These are phyloP conservation scores for Linnemannia zychae DNA, from an alignment of 192 early-diverging fungal genomes.

Conservation along the genomic window DNA sequence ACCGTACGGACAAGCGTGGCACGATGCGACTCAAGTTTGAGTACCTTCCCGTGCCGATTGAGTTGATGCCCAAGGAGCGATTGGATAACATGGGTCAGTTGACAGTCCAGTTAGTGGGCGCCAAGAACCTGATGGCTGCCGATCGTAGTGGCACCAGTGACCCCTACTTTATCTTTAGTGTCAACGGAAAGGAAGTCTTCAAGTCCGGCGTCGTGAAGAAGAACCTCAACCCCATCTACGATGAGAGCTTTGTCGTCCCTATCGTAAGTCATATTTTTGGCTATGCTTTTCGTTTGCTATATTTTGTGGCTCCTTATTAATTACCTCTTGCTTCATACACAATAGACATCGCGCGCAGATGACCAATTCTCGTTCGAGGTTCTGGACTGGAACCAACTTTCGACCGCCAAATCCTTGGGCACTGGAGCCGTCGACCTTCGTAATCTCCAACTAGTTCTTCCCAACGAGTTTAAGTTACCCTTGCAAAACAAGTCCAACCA, in stretches of 20 bases:
- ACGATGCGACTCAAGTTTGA: slow-evolving; percentile 59
- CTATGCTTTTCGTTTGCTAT: background rate
- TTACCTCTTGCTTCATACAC: background rate
- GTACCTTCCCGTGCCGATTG: slow-evolving; percentile 60
- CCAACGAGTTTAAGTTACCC: slow-evolving; percentile 59
- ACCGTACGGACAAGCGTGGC: slow-evolving; percentile 29
- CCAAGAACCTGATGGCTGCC: slow-evolving; percentile 71
- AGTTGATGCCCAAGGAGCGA: slow-evolving; percentile 63
- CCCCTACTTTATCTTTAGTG: slow-evolving; percentile 74
- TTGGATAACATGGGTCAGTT: slow-evolving; percentile 76
- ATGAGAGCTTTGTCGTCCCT: slow-evolving; percentile 72
- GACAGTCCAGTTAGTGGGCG: slow-evolving; percentile 69
- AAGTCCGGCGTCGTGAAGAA: slow-evolving; percentile 81
- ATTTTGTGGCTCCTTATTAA: background rate
- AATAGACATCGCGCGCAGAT: slow-evolving; percentile 60
- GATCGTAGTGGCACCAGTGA: slow-evolving; percentile 82
- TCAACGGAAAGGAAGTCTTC: slow-evolving; percentile 76
- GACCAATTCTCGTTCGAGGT: slow-evolving; percentile 72
- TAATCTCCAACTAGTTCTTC: slow-evolving; percentile 63
- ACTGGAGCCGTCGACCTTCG: slow-evolving; percentile 64
- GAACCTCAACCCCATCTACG: slow-evolving; percentile 77
- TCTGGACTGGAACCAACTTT: slow-evolving; percentile 85
- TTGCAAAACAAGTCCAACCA: slow-evolving; percentile 52
- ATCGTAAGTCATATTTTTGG: slow-evolving; percentile 53
- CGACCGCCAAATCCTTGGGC: slow-evolving; percentile 71